Base-by-base conservation (phyloP, 2,329 filamentous ascomycete genomes). In the Karstenula rhodostoma region DNA sequence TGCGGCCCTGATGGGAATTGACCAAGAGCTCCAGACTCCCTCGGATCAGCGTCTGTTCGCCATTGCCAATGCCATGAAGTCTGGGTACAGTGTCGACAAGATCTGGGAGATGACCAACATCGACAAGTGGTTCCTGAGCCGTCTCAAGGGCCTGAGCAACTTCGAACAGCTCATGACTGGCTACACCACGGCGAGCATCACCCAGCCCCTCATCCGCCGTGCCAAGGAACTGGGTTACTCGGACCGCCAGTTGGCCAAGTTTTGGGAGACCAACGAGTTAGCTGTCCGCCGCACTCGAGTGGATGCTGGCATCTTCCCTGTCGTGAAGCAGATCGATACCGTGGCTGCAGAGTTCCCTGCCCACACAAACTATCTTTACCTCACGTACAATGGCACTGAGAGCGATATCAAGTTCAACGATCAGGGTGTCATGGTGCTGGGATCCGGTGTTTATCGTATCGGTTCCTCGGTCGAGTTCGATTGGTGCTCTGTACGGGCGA, bases 71-170 rank as follows among this genome's bases (percentile, higher is more conserved):
- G 95, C 95, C 44, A 98, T 99, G 94, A 89, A 94, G 76, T 84
- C 90, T 59, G 95, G 94, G 33, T 99, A 98, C 81, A 90, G 88
- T 4, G 94, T 98, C 37, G 92, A 98, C 75, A 95, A 96, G 81
- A 97, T 99, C 76, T 97, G 94, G 93, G 92, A 97, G 78, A 86
- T 98, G 83, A 99, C 95, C 73, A 93, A 94, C 82, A 99, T 99
- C 71, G 95, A 98, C 82, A 97, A 96, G 80, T 99, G 95, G 95
- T 99, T 98, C 84, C 82, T 99, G 67, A 89, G 87, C 80, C 94
- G 93, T 78, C 88, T 99, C 59, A 96, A 96, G 87, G 90, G 90
- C 29, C 83, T 99, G 10, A 96, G 89, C 79, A 87, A 97, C 81
- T 97, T 98, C 71, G 89, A 89, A 75, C 94, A 93, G 80, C 78